These are phyloP conservation scores for Nakazawaea ishiwadae DNA, from an alignment of 805 yeast species.

Conservation along the genomic window DNA sequence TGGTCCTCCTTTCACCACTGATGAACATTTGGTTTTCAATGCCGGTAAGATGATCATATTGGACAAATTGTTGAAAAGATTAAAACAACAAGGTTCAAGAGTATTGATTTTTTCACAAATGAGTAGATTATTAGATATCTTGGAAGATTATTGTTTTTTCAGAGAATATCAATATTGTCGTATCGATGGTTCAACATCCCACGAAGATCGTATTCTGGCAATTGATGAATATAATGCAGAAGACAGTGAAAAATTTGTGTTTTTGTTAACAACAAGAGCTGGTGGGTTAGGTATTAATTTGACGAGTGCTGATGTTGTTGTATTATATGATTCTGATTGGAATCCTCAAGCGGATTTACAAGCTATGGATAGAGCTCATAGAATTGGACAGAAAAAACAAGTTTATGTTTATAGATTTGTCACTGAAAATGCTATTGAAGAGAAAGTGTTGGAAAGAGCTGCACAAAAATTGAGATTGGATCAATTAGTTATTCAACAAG, in stretches of 20 bases:
- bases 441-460: slow-evolving; percentile 92
- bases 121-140: slow-evolving; percentile 83
- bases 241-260: slow-evolving; percentile 75
- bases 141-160: slow-evolving; percentile 88
- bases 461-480: slow-evolving; percentile 90
- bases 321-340: slow-evolving; percentile 93
- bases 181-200: slow-evolving; percentile 90
- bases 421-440: slow-evolving; percentile 94
- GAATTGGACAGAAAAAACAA: slow-evolving; percentile 96
- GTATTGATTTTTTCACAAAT: slow-evolving; percentile 91
- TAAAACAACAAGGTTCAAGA: slow-evolving; percentile 75
- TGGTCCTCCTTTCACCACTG: slow-evolving; percentile 96
- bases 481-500: slow-evolving; percentile 94
- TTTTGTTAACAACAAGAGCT: slow-evolving; percentile 88
- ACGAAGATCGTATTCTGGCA: slow-evolving; percentile 87
- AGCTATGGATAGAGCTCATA: slow-evolving; percentile 97
- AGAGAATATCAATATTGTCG: slow-evolving; percentile 85
- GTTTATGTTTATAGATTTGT: slow-evolving; percentile 90
- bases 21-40: slow-evolving; percentile 87
- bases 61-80: slow-evolving; percentile 73
- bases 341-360: slow-evolving; percentile 97
- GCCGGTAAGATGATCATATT: slow-evolving; percentile 88
- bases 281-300: slow-evolving; percentile 95
- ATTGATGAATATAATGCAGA: slow-evolving; percentile 90
- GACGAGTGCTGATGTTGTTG: slow-evolving; percentile 87